Evolutionary conservation across 2,329 filamentous ascomycete species (phyloP).

Genomic region (Aspergillus hortae): DNA sequence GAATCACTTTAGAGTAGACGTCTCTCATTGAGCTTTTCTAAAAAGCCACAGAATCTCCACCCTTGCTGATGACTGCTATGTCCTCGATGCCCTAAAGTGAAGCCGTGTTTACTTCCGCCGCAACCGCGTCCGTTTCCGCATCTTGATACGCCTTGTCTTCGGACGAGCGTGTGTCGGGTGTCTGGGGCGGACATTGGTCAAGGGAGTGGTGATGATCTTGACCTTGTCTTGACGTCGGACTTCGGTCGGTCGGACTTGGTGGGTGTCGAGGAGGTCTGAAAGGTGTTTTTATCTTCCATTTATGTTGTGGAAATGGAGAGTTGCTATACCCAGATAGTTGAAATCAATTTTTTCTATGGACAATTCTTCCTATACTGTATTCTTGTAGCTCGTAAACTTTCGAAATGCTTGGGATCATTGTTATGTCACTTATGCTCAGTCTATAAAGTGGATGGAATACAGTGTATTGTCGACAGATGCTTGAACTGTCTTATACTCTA

Average conservation of each 20-base stretch:
- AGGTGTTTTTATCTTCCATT: constrained; percentile 50
- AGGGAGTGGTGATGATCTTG: constrained; percentile 95
- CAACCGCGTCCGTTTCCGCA: constrained; percentile 19
- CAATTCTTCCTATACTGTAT: no score
- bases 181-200: constrained; percentile 51
- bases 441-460: no score
- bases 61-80: constrained; percentile 87
- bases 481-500: no score
- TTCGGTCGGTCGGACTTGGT: constrained; percentile 74
- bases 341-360: no score
- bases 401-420: no score
- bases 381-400: no score
- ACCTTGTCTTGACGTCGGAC: constrained; percentile 67
- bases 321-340: no score
- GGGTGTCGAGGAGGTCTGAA: constrained; percentile 90
- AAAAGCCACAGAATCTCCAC: constrained; percentile 88
- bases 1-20: constrained; percentile 99
- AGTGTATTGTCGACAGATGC: no score
- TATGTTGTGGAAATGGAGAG: no score
- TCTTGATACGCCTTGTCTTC: constrained; percentile 16
- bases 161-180: constrained; percentile 35
- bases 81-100: constrained; percentile 90
- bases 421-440: no score
- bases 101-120: constrained; percentile 56
- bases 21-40: constrained; percentile 86